Evolutionary conservation across 257 asterid genomes (phyloP).

Genomic region (Scutellaria galericulata): DNA sequence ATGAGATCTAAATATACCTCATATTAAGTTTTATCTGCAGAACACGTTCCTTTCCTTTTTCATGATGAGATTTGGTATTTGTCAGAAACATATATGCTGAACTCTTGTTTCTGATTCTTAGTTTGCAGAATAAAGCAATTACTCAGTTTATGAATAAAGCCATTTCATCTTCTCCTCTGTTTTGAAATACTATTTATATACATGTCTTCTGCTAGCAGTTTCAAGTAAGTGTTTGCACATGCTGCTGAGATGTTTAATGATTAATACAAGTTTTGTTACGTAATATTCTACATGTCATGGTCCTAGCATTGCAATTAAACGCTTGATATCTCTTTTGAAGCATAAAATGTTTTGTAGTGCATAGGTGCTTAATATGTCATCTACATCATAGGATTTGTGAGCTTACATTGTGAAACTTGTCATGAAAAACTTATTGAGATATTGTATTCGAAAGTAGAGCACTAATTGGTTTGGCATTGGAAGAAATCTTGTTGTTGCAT

Average conservation of each 20-base stretch:
- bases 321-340: conserved; percentile 14
- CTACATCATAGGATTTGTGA: neutral
- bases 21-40: neutral
- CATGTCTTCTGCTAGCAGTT: conserved; percentile 6
- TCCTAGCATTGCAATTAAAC: neutral
- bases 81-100: neutral
- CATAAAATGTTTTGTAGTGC: neutral
- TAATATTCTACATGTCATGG: neutral
- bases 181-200: neutral
- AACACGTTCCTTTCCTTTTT: neutral
- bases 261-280: conserved; percentile 16
- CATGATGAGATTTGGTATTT: conserved; percentile 4
- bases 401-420: neutral
- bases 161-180: neutral
- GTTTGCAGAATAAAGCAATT: neutral
- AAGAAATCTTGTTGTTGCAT: neutral
- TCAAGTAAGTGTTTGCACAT: conserved; percentile 6
- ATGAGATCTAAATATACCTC: neutral
- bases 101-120: conserved; percentile 2
- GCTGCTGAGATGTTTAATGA: conserved; percentile 5
- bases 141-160: neutral
- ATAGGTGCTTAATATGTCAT: conserved; percentile 6
- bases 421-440: conserved; percentile 20
- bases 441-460: neutral
- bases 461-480: conserved; percentile 8